A percentile compares a stretch with the other conserved stretches of the same genome.
phyloP scores from a whole-genome alignment of 306 rosid species.

The Betula pendula region DNA sequence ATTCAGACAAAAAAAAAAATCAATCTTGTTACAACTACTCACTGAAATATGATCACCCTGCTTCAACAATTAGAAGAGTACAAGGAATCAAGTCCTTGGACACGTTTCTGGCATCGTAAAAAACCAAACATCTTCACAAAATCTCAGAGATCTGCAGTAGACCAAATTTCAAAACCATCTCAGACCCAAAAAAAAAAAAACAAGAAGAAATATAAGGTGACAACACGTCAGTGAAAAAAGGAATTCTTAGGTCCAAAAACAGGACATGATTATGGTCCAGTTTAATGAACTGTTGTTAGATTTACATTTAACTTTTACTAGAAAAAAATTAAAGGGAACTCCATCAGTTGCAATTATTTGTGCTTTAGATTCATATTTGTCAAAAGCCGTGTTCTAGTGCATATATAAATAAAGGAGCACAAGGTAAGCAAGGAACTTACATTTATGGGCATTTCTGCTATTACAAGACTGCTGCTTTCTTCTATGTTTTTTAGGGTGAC shows the following conservation, averaged over 20 bases:
- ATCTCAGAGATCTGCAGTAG: conserved; percentile 85
- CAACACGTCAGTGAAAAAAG: neutral
- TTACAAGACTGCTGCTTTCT: conserved; percentile 72
- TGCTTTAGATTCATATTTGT: neutral
- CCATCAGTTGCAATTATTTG: neutral
- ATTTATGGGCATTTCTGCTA: conserved; percentile 93
- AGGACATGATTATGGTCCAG: neutral
- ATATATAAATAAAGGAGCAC: neutral
- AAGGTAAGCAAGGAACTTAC: conserved; percentile 46
- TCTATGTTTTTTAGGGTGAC: conserved; percentile 71
- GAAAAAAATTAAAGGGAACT: neutral
- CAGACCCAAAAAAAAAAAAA: conserved; percentile 31
- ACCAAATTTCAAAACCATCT: conserved; percentile 11
- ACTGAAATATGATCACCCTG: conserved; percentile 18
- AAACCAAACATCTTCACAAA: conserved; percentile 45
- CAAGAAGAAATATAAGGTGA: neutral
- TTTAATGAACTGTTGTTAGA: neutral
- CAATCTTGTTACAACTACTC: conserved; percentile 14
- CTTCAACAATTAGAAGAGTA: conserved; percentile 21
- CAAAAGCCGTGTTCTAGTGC: conserved; percentile 10
- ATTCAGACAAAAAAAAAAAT: neutral
- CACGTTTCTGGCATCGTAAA: conserved; percentile 24
- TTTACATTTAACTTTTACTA: neutral
- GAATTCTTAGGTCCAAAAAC: neutral
- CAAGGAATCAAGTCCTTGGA: conserved; percentile 30